phyloP scores from a whole-genome alignment of 169 alveolate genomes.

The Eimeria necatrix region DNA sequence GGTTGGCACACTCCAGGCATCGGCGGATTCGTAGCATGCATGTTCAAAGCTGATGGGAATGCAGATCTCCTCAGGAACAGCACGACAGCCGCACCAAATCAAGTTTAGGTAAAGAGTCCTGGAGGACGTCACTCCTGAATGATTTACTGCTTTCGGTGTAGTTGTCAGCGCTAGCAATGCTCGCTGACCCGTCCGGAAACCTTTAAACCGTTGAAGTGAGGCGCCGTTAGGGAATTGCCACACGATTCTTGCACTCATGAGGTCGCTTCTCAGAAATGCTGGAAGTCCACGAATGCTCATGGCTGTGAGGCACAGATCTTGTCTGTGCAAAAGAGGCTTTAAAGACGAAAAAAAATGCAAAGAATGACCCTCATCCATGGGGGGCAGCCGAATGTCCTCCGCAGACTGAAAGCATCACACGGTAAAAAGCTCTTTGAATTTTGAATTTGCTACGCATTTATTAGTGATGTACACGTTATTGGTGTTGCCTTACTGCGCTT shows the following conservation, averaged over 20 bases:
- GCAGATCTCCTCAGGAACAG: constrained; percentile 7
- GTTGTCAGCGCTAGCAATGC: constrained; percentile 13
- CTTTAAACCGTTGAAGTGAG: background rate
- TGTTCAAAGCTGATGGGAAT: background rate
- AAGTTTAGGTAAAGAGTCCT: background rate
- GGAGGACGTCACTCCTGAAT: background rate
- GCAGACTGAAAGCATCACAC: constrained; percentile 6
- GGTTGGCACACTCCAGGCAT: background rate
- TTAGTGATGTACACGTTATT: no score
- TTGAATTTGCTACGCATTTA: no score
- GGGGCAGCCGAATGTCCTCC: constrained; percentile 13
- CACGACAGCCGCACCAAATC: constrained; percentile 36
- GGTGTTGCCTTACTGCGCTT: no score
- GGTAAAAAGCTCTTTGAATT: background rate
- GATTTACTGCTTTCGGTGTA: background rate
- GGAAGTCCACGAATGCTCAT: constrained; percentile 24
- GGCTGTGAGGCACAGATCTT: background rate
- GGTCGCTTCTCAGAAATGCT: background rate
- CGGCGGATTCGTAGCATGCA: background rate
- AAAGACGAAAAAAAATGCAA: background rate
- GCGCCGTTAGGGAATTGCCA: background rate
- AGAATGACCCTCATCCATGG: constrained; percentile 2
- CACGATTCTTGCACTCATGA: constrained; percentile 1
- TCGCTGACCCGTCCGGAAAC: constrained; percentile 46
- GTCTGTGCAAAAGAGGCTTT: background rate